Percentiles rank a stretch among this genome's conserved stretches.
These are phyloP conservation scores for Neurospora terricola DNA, from an alignment of 495 filamentous ascomycete genomes.

Conservation along the genomic window DNA sequence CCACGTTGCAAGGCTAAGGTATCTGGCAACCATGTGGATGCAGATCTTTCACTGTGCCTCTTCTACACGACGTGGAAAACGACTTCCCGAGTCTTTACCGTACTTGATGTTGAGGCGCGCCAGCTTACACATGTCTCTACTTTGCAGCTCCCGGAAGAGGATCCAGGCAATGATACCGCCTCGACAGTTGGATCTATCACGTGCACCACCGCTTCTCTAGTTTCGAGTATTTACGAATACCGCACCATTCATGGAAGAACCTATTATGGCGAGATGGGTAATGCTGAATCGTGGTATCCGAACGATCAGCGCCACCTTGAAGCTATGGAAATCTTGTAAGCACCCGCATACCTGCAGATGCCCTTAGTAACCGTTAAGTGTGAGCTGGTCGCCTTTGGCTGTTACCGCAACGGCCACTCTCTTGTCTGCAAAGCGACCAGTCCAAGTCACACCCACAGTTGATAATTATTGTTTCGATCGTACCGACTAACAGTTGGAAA, in stretches of 20 bases:
- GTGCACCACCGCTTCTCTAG: constrained; percentile 21
- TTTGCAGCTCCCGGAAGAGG: not conserved
- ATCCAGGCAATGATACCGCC: not conserved
- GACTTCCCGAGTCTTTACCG: too few relatives aligned
- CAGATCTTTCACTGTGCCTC: too few relatives aligned
- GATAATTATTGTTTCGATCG: not conserved
- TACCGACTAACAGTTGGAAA: not conserved
- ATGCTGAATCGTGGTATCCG: constrained; percentile 9
- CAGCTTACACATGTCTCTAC: not conserved
- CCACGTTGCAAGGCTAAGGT: too few relatives aligned
- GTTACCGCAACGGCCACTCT: not conserved
- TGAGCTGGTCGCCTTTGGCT: not conserved
- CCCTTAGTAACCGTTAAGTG: not conserved
- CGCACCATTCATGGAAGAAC: constrained; percentile 20
- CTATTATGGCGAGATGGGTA: constrained; percentile 15
- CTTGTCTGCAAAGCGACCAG: too few relatives aligned
- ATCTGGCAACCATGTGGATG: too few relatives aligned
- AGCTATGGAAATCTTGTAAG: constrained; percentile 21
- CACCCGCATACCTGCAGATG: not conserved
- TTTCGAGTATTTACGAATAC: constrained; percentile 24
- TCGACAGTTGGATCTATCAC: not conserved
- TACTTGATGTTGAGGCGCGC: not conserved
- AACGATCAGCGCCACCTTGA: constrained; percentile 17
- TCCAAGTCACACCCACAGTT: not conserved
- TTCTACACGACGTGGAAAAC: too few relatives aligned